Base-by-base conservation (phyloP, 176 grass and related monocot species). In the Ensete glaucum region DNA sequence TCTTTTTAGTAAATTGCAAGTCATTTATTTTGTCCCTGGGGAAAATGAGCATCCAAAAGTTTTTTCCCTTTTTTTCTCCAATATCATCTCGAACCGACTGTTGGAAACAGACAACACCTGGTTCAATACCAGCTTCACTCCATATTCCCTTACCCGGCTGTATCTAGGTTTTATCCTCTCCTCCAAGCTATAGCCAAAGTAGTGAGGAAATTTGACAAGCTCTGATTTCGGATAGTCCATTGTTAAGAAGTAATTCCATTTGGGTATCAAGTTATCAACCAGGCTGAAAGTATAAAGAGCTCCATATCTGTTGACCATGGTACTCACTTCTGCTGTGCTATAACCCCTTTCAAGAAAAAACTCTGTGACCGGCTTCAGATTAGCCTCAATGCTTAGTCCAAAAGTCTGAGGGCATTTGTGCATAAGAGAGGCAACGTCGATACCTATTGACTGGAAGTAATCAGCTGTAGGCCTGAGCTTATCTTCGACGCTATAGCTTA, bases 171-270 rank as follows among this genome's bases (percentile, higher is more conserved):
- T 99, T 80, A 91, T 94, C 69, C 90, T 77, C 24, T 60, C 34
- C 51, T 87, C 90, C 69, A 99, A 84, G 54, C 81, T 84, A 55
- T 94, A 99, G 25, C 90, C 88, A 54, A 99, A 99, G 73, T 99
- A 99, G 4, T 99, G 90, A 0, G 95, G 95, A 70, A 99, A 99
- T 78, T 94, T 93, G 23, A 94, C 88, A 54, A 99, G 95, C 69
- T 98, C 95, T 5, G 77, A 68, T 57, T 80, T 87, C 21, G 94
- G 90, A 55, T 91, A 98, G 11, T 76, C 84, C 95, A 93, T 89
- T 34, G 72, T 81, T 73, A 93, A 73, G 79, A 99, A 94, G 73
- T 87, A 94, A 23, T 91, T 81, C 75, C 92, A 99, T 83, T 94
- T 99, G 2, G 90, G 95, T 9, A 83, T 77, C 73, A 98, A 63